A percentile compares a stretch with the other conserved stretches of the same genome.
Conservation (phyloP, 2,329 filamentous ascomycete genomes). For the Neonectria neomacrospora region DNA sequence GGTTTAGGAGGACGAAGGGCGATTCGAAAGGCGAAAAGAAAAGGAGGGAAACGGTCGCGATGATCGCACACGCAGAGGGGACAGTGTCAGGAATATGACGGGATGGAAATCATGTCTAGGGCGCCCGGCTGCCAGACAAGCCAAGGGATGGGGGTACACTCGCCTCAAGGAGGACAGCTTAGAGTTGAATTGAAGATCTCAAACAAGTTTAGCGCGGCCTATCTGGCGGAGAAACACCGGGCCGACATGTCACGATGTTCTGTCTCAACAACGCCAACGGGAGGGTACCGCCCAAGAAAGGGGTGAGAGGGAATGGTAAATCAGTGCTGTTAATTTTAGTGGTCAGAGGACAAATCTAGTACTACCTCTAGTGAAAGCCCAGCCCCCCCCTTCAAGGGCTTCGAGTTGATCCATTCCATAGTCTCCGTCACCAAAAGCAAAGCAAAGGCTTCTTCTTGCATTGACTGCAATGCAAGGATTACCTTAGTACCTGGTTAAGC, state of each 20-base stretch:
- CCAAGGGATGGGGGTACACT: conserved; percentile 37
- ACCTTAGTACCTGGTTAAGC: not conserved
- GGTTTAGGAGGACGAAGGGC: not conserved
- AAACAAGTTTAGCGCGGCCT: conserved; percentile 33
- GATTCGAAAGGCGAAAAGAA: conserved; percentile 9
- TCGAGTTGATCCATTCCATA: not conserved
- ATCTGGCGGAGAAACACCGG: conserved; percentile 29
- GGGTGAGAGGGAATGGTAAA: conserved; percentile 11
- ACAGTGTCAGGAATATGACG: conserved; percentile 41
- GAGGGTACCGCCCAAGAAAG: not conserved
- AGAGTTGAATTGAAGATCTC: conserved; percentile 39
- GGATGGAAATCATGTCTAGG: conserved; percentile 36
- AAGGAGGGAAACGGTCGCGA: conserved; percentile 28
- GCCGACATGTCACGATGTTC: conserved; percentile 10
- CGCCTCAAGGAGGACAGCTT: conserved; percentile 38
- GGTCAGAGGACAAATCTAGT: conserved; percentile 1
- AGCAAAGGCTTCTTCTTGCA: not conserved
- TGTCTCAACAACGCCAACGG: not conserved
- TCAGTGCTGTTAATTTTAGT: not conserved
- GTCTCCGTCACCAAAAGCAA: not conserved
- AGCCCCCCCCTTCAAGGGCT: not conserved
- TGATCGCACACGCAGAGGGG: conserved; percentile 33
- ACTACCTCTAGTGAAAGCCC: not conserved
- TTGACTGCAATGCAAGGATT: conserved; percentile 19
- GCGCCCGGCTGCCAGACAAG: conserved; percentile 32